Percentiles rank a stretch among this genome's conserved stretches.
Conservation (phyloP, 306 rosid species). For the Mimosa bimucronata region DNA sequence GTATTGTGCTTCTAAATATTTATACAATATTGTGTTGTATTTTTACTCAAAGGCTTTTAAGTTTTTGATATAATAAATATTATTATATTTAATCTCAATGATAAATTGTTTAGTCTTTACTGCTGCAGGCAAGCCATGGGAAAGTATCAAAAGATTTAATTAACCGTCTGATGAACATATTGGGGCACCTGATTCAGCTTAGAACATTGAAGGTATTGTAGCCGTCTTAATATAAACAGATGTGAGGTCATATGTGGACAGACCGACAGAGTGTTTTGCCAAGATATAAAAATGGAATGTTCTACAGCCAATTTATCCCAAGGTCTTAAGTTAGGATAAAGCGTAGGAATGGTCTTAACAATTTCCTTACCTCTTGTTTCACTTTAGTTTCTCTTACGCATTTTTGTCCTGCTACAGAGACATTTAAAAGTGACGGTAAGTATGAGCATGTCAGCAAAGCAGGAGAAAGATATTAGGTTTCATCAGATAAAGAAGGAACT, state of each 20-base stretch:
- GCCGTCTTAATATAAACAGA: slow-evolving; percentile 23
- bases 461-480: slow-evolving; percentile 87
- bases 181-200: slow-evolving; percentile 96
- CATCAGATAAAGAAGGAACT: slow-evolving; percentile 89
- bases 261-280: slow-evolving; percentile 9
- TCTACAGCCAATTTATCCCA: not conserved
- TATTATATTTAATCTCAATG: not conserved
- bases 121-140: slow-evolving; percentile 94
- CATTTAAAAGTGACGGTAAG: slow-evolving; percentile 88
- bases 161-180: slow-evolving; percentile 88
- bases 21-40: not conserved
- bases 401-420: slow-evolving; percentile 65
- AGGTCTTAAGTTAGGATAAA: not conserved
- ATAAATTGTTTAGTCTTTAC: slow-evolving; percentile 37
- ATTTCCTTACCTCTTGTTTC: slow-evolving; percentile 2
- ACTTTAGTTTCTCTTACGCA: slow-evolving; percentile 39
- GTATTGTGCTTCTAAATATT: slow-evolving; percentile 33
- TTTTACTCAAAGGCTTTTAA: slow-evolving; percentile 13
- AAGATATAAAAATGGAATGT: not conserved
- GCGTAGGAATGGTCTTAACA: not conserved
- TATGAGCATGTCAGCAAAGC: slow-evolving; percentile 84
- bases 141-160: slow-evolving; percentile 85
- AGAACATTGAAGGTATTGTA: slow-evolving; percentile 89
- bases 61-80: slow-evolving; percentile 20
- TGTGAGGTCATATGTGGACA: not conserved